Base-by-base conservation (phyloP, 1,284 basidiomycete species). In the Moesziomyces sp. region DNA sequence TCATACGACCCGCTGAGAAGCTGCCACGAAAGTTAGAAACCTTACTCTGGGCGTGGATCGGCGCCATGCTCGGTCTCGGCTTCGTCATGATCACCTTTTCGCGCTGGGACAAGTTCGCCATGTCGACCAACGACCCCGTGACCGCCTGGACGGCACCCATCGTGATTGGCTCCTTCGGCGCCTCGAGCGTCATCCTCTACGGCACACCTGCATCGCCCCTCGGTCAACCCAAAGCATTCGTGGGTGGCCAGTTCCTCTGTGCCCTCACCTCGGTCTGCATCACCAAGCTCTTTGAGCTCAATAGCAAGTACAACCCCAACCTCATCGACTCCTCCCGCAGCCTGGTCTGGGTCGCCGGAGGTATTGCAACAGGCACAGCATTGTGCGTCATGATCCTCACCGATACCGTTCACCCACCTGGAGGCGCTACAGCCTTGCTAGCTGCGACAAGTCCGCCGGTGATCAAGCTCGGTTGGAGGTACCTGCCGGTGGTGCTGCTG, bases 91-190 rank as follows among this genome's bases (percentile, higher is more conserved):
- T 75, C 48, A 59, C 72, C 21, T 78, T 78, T 19, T 67, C 76
- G 3, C 59, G 76, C 34, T 73, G 66, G 59, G 42, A 58, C 5
- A 49, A 65, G 28, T 76, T 76, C 28, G 52, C 72, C 51, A 56
- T 53, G 49, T 75, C 76, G 7, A 40, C 30, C 49, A 73, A 74
- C 52, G 58, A 63, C n/a, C 64, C 70, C 7, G 13, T 62, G 16
- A 72, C 70, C 13, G 40, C 46, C 1, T 78, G 76, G 76, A 65
- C 65, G 0, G 54, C 76, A 0, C 76, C 76, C 23, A 69, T 72
- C 60, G 56, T 78, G 42, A 69, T 78, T 46, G 76, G 76, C 46
- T 73, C 69, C 19, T 78, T 78, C 23, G 76, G 76, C 49, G 76
- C 76, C 40, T 69, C 67, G 6, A 63, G 65, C 44, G 72, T 78